Base-by-base conservation (phyloP, 495 filamentous ascomycete genomes). In the Penicillium diatomitis region DNA sequence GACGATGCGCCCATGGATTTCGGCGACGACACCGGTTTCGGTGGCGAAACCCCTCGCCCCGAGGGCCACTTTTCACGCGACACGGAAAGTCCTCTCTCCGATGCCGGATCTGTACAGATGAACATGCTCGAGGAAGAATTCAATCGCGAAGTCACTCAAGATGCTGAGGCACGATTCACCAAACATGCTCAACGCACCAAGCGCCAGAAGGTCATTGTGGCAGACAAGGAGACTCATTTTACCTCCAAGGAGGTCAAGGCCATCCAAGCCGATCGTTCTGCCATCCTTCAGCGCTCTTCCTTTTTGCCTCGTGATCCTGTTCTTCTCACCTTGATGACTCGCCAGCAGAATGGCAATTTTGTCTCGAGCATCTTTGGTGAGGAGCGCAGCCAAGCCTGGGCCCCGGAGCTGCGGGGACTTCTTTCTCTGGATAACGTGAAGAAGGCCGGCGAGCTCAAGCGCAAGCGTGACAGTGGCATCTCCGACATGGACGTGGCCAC, bases 401-500 rank as follows among this genome's bases (percentile, higher is more conserved):
- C 92, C 8, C 92, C 90, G 3, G 92, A 98, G 66, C 78, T 98
- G 5, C 83, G 87, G 51, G 87, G 82, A 6, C 75, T 98, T 45
- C 65, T 96, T 28, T 91, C 88, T 33, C 73, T 96, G 32, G 87
- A 90, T 50, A 78, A 85, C 7, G 79, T 96, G 11, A 80, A 83
- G 47, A 81, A 79, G 41, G 76, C 83, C 8, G 85, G 87, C 41
- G 88, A 92, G 36, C 75, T 92, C 41, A 98, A 97, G 78, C 73
- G 94, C 46, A 98, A 98, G 76, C 83, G 92, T 36, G 92, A 95
- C 62, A 88, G 82, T 55, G 90, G 88, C 7, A 78, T 94, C 46
- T 85, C 85, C 32, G 88, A 90, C 61, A 74, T 94, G 62, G 84
- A 84, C 45, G 75, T 81, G 32, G 80, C 54, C 30, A 75, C 71